Percentiles rank a stretch among this genome's conserved stretches.
These are phyloP conservation scores for Rhododendron mucronatum DNA, from an alignment of 148 eudicot genomes.

Conservation along the genomic window DNA sequence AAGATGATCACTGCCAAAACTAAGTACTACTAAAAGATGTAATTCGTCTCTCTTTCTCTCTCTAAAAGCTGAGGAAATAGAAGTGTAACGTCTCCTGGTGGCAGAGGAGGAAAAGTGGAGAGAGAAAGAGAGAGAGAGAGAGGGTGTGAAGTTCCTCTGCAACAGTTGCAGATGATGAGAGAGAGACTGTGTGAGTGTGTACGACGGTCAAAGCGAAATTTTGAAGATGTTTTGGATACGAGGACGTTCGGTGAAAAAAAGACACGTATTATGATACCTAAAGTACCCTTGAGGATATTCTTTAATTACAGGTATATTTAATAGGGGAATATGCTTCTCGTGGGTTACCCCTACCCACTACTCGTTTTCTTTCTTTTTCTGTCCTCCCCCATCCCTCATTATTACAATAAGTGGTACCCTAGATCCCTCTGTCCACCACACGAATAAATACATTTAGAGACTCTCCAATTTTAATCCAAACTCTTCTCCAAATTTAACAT, in stretches of 20 bases:
- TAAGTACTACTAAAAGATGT: neutral
- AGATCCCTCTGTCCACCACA: too few species aligned
- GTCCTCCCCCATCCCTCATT: too few species aligned
- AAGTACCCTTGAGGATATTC: conserved; percentile 7
- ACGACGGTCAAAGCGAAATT: conserved; percentile 23
- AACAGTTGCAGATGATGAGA: neutral
- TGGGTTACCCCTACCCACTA: too few species aligned
- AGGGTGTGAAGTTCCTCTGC: neutral
- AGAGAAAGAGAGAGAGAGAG: neutral
- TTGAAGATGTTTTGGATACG: conserved; percentile 13
- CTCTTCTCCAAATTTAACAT: too few species aligned
- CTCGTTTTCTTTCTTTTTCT: too few species aligned
- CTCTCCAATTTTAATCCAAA: too few species aligned
- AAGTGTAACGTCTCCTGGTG: neutral
- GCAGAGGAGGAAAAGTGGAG: neutral
- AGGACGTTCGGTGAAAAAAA: neutral
- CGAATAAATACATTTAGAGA: too few species aligned
- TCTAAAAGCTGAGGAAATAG: neutral
- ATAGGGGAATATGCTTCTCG: neutral
- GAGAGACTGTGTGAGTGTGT: neutral
- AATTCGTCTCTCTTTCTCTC: neutral
- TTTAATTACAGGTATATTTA: neutral
- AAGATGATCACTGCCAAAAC: neutral
- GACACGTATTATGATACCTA: neutral
- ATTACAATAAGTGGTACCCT: too few species aligned